Evolutionary conservation across 148 eudicot genomes (phyloP).

Genomic region (Camellia sinensis): DNA sequence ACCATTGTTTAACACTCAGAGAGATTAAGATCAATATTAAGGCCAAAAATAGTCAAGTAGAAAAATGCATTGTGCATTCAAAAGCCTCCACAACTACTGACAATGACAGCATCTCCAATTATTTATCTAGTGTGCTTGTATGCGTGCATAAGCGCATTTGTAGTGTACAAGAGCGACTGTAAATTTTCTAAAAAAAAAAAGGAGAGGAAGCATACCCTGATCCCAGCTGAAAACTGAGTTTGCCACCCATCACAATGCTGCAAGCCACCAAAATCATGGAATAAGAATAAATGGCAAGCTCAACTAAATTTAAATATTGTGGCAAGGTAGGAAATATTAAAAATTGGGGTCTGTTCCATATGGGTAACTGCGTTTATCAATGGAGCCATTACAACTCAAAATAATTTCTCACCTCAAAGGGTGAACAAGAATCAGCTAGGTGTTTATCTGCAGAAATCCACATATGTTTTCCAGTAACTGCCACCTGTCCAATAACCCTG

Average conservation of each 20-base stretch:
- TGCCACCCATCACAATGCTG: conserved; percentile 75
- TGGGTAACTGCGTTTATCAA: neutral
- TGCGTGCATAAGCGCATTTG: neutral
- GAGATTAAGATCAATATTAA: too few relatives aligned
- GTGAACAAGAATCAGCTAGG: conserved; percentile 30
- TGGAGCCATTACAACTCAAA: neutral
- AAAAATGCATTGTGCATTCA: neutral
- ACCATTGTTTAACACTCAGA: too few relatives aligned
- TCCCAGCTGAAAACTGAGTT: conserved; percentile 79
- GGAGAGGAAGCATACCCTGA: conserved; percentile 49
- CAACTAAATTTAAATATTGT: neutral
- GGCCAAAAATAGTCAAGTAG: neutral
- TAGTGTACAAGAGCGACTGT: neutral
- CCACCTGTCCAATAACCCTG: conserved; percentile 84
- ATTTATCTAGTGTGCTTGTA: neutral
- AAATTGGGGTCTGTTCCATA: neutral
- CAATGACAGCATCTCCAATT: neutral
- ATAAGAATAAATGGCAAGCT: conserved; percentile 18
- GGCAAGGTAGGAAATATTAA: neutral
- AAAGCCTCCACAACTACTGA: neutral
- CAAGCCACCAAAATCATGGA: conserved; percentile 20
- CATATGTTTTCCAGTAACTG: conserved; percentile 76
- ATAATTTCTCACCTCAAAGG: conserved; percentile 56
- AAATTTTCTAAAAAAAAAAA: neutral
- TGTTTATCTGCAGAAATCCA: conserved; percentile 62